Evolutionary conservation across 305 asterid species (phyloP).

Genomic region (Coffea humblotiana): DNA sequence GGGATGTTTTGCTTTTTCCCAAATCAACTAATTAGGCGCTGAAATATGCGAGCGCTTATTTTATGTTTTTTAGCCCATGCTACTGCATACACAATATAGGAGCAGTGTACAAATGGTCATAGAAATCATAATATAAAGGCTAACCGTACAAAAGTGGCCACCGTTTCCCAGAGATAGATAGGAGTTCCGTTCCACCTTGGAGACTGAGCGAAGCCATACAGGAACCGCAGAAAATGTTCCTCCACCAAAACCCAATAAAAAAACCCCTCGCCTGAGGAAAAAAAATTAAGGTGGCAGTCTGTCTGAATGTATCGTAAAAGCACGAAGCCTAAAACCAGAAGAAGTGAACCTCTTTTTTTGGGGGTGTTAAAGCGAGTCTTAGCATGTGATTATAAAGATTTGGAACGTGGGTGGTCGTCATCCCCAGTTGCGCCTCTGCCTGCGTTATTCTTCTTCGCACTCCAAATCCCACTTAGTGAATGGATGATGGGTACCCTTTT

Average conservation of each 20-base stretch:
- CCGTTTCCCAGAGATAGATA: neutral
- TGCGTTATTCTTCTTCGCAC: slow-evolving; percentile 14
- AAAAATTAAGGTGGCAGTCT: neutral
- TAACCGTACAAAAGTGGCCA: neutral
- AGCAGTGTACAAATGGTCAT: too few relatives aligned
- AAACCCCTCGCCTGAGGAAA: neutral
- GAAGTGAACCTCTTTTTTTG: slow-evolving; percentile 1
- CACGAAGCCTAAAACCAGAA: neutral
- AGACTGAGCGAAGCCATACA: neutral
- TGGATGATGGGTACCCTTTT: neutral
- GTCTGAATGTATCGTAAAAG: neutral
- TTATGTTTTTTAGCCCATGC: too few relatives aligned
- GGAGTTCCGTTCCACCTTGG: too few relatives aligned
- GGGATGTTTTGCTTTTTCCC: too few relatives aligned
- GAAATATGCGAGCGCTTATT: too few relatives aligned
- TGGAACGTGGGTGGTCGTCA: slow-evolving; percentile 12
- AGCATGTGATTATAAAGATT: slow-evolving; percentile 34
- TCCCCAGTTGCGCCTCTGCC: slow-evolving; percentile 12
- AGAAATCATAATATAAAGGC: neutral
- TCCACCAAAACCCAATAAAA: neutral
- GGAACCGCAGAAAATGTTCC: neutral
- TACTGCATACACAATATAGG: too few relatives aligned
- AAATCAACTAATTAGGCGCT: too few relatives aligned
- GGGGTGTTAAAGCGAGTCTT: slow-evolving; percentile 17
- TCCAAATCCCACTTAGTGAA: slow-evolving; percentile 14